Base-by-base conservation (phyloP, 208 protist genomes). In the Leishmania amazonensis region DNA sequence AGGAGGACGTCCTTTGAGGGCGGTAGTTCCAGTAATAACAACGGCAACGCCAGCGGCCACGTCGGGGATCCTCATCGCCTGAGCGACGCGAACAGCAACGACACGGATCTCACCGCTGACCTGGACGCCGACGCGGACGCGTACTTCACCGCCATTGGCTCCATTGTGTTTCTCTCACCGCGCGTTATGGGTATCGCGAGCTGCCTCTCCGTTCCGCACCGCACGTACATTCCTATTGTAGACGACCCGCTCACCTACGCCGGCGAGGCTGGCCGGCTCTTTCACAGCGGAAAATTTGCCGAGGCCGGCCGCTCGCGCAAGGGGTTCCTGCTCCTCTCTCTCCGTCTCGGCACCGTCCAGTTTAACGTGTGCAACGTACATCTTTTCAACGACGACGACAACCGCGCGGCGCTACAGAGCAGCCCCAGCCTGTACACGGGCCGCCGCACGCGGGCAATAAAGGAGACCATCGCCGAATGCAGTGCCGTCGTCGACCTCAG, bases 191-290 rank as follows among this genome's bases (percentile, higher is more conserved):
- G 88, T 24, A 91, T 95, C 71, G 88, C 92, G 54, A 96, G 92
- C 80, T 87, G 95, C 64, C 86, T 96, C 64, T 93, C 88, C 8
- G 85, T 97, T 78, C 90, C 88, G 19, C 94, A 97, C 79, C 92
- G 92, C 71, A 94, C 91, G 28, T 97, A 93, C 81, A 89, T 97
- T 24, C 81, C 88, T 31, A 84, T 97, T 38, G 47, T 77, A 13
- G 94, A 97, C 79, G 92, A 97, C 81, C 94, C 94, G 21, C 76
- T 81, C 60, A 90, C 90, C 13, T 97, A 97, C 79, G 90, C 86
- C n/a, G 90, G 92, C 67, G 85, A 88, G 3, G 83, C 79, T 1
- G 80, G 83, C 9, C 85, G 86, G 19, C 75, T 92, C 40, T 96
- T 91, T 80, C 87, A 94, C 74, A 86, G 85, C 76, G 84, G 78